Evolutionary conservation across 345 rosid species (phyloP).

Genomic region (Populus simonii): DNA sequence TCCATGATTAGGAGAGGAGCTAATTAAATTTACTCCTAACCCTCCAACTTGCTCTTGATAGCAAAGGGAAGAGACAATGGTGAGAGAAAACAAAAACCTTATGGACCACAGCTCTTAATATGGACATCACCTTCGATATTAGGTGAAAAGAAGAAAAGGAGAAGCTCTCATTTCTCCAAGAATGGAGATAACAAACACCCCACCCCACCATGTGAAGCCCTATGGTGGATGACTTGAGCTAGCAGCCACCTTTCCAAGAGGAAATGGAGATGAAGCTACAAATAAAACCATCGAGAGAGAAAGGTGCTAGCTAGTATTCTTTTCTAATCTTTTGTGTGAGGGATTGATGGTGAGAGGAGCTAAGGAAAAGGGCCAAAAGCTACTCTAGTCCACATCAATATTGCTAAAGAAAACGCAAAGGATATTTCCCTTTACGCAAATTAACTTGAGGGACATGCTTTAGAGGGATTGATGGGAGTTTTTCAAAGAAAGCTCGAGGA

Average conservation of each 20-base stretch:
- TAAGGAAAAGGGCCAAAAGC: conserved; percentile 25
- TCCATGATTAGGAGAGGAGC: no score
- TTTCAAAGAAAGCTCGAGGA: conserved; percentile 6
- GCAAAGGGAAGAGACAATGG: no score
- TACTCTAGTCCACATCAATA: not conserved
- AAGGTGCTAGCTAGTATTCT: conserved; percentile 7
- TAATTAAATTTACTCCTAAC: no score
- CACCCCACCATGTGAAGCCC: conserved; percentile 42
- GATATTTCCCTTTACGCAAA: no score
- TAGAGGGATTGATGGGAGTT: no score
- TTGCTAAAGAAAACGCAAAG: no score
- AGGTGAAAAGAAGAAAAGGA: conserved; percentile 19
- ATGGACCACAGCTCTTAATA: conserved; percentile 31
- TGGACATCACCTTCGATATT: conserved; percentile 11
- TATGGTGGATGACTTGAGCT: conserved; percentile 34
- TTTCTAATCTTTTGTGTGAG: not conserved
- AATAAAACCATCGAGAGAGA: not conserved
- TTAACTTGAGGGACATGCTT: no score
- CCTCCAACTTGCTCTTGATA: no score
- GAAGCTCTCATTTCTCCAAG: conserved; percentile 14
- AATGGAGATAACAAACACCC: conserved; percentile 4
- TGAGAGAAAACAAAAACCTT: conserved; percentile 1
- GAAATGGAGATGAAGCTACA: conserved; percentile 18
- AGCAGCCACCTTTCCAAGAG: conserved; percentile 28
- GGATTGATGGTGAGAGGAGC: conserved; percentile 9